Base-by-base conservation (phyloP, 768 basidiomycete species). In the Suillus sp. region DNA sequence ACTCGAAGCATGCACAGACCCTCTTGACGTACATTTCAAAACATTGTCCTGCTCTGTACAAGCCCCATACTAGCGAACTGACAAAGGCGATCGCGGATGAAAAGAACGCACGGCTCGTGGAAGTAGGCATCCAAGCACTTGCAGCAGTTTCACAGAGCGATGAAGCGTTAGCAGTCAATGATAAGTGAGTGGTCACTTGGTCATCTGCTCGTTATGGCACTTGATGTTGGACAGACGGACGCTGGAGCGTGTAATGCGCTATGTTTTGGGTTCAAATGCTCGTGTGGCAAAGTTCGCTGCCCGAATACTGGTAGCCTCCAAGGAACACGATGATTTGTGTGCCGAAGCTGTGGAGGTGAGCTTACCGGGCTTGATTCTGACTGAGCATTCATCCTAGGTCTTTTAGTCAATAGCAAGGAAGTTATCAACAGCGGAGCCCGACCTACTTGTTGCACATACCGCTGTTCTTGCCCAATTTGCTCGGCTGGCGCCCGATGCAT, bases 261-360 rank as follows among this genome's bases (percentile, higher is more conserved):
- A 86, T 66, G 89, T 84, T 0, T 68, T 87, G 35, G 85, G 85
- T 30, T 81, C 84, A 4, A 84, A 90, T 59, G 78, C 80, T 30
- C 82, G 84, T 25, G 86, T 89, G 65, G 91, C 93, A 22, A 98
- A 98, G 73, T 96, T 93, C 73, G 91, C 94, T 1, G 86, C 92
- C 2, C 84, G 95, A 25, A 79, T 92, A 38, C 70, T 96, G 25
- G 84, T 88, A 1, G 83, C 82, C 59, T 81, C 81, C 43, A 85
- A 83, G 67, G 80, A 85, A 51, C 79, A 83, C 16, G 80, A 81
- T 8, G 78, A 83, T 2, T 65, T 79, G 1, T 87, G 88, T 65
- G 70, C 73, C 1, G 76, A 84, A 11, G 78, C 93, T 11, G 79
- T 94, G 35, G 85, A 91, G 67, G 95, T 95, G 66, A 58, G 81